phyloP scores from a whole-genome alignment of 1,139 yeast genomes.

The Kurtzmaniella quercitrusa region DNA sequence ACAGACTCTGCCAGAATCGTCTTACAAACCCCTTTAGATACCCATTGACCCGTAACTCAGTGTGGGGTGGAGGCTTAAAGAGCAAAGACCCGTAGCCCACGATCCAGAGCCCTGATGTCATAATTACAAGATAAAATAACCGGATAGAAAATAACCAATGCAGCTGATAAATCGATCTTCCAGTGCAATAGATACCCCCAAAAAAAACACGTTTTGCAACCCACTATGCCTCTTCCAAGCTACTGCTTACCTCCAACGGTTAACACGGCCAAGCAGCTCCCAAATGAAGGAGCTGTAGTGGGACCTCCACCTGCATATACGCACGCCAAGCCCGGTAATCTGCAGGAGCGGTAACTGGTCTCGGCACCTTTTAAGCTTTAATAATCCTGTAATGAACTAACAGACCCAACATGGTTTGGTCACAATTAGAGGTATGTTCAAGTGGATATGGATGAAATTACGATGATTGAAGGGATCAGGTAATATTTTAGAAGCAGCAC shows the following conservation, averaged over 20 bases:
- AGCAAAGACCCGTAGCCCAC: slow-evolving; percentile 90
- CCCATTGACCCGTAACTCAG: slow-evolving; percentile 62
- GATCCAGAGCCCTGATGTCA: slow-evolving; percentile 55
- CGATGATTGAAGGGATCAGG: not conserved
- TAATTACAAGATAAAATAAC: not conserved
- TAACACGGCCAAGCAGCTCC: too few species aligned
- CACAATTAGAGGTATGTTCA: slow-evolving; percentile 7
- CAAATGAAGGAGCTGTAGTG: too few species aligned
- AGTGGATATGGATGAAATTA: not conserved
- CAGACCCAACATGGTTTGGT: slow-evolving; percentile 5
- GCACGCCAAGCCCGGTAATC: not conserved
- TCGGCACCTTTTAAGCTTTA: not conserved
- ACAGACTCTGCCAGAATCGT: slow-evolving; percentile 87
- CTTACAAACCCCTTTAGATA: slow-evolving; percentile 71
- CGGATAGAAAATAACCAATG: too few species aligned
- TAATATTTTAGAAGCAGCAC: too few species aligned
- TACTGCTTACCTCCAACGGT: too few species aligned
- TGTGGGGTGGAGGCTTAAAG: slow-evolving; percentile 85
- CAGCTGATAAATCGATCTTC: too few species aligned
- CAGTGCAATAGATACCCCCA: too few species aligned
- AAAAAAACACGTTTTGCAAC: too few species aligned
- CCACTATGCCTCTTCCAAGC: too few species aligned
- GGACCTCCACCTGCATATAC: not conserved
- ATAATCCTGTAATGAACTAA: not conserved
- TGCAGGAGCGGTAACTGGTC: not conserved